Conservation (phyloP, 768 basidiomycete species). For the Trametes gibbosa region DNA sequence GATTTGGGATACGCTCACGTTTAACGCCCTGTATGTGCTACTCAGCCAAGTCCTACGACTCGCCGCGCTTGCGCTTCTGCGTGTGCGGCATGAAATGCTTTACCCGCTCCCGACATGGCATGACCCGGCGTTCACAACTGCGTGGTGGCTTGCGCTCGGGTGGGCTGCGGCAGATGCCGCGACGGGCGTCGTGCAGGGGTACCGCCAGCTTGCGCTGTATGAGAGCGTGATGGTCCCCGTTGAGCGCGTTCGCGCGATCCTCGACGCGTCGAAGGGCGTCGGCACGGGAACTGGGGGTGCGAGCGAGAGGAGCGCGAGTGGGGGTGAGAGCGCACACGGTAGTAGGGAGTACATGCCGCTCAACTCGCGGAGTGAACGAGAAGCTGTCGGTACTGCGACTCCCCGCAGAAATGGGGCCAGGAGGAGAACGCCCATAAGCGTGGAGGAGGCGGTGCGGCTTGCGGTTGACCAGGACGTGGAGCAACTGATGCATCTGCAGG, state of each 20-base stretch:
- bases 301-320: conserved; percentile 16
- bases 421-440: conserved; percentile 8
- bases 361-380: conserved; percentile 15
- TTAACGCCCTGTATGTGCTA: conserved; percentile 46
- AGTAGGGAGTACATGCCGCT: conserved; percentile 20
- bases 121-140: conserved; percentile 56
- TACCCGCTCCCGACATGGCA: conserved; percentile 49
- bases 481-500: conserved; percentile 57
- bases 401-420: background rate
- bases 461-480: conserved; percentile 69
- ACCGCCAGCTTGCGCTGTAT: conserved; percentile 64
- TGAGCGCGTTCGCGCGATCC: conserved; percentile 39
- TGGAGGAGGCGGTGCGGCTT: conserved; percentile 28
- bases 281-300: background rate
- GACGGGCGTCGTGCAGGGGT: conserved; percentile 68
- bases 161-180: conserved; percentile 71
- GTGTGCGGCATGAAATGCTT: conserved; percentile 44
- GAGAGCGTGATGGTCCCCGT: conserved; percentile 59
- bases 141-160: conserved; percentile 78
- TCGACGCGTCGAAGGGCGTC: conserved; percentile 28
- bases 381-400: background rate
- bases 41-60: conserved; percentile 55
- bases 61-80: conserved; percentile 50
- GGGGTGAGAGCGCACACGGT: conserved; percentile 9
- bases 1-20: conserved; percentile 34